Evolutionary conservation across 1,284 basidiomycete genomes (phyloP).

Genomic region (Hemileccinum hortonii): DNA sequence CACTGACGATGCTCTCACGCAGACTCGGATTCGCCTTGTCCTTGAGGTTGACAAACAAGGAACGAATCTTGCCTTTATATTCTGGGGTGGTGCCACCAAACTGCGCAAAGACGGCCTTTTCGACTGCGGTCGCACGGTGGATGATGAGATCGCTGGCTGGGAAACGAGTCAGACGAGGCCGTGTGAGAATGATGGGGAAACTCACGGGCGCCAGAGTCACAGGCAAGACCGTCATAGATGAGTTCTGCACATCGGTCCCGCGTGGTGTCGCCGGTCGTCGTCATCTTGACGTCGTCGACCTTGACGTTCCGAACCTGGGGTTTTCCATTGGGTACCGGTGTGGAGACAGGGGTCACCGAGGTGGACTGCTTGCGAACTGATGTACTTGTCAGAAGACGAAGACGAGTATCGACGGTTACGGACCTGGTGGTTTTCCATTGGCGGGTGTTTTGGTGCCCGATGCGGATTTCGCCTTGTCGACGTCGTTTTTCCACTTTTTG

Average conservation of each 20-base stretch:
- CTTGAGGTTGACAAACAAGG: constrained; percentile 90
- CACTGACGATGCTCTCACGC: constrained; percentile 81
- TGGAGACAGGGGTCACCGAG: constrained; percentile 25
- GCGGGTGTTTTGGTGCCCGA: constrained; percentile 32
- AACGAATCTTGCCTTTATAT: constrained; percentile 84
- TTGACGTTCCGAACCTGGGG: constrained; percentile 59
- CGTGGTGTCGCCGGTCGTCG: constrained; percentile 65
- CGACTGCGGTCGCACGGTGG: constrained; percentile 57
- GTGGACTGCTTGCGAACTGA: constrained; percentile 33
- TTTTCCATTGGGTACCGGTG: constrained; percentile 44
- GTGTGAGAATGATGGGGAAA: constrained; percentile 20
- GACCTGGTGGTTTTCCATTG: constrained; percentile 35
- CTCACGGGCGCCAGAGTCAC: constrained; percentile 84
- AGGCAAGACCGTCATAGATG: constrained; percentile 87
- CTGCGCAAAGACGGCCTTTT: constrained; percentile 53
- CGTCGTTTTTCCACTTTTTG: constrained; percentile 86
- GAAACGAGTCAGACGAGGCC: background rate
- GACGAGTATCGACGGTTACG: constrained; percentile 1
- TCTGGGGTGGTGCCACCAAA: constrained; percentile 44
- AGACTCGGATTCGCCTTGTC: constrained; percentile 92
- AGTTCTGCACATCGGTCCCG: constrained; percentile 89
- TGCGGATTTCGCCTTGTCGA: constrained; percentile 71
- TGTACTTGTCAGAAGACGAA: background rate
- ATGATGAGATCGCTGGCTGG: constrained; percentile 65
- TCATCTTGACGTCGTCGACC: constrained; percentile 63